These are phyloP conservation scores for Neurospora cerealis DNA, from an alignment of 495 filamentous ascomycete species.

Conservation along the genomic window DNA sequence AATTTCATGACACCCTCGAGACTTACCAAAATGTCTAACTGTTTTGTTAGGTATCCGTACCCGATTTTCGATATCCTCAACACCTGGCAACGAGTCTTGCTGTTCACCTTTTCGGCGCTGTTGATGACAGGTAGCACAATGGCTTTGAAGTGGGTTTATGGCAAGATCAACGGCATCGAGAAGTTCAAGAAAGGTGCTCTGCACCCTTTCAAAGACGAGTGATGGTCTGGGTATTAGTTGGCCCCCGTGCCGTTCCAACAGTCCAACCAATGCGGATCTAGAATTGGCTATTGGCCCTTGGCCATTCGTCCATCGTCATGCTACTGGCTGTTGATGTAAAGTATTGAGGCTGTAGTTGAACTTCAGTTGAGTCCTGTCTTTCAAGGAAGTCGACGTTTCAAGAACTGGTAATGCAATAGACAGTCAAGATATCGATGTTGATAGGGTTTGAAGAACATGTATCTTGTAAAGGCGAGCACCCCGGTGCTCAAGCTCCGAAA, in stretches of 20 bases:
- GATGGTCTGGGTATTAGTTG: neutral
- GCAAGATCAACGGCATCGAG: conserved; percentile 56
- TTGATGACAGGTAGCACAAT: conserved; percentile 63
- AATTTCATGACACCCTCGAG: conserved; percentile 1
- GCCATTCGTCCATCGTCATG: neutral
- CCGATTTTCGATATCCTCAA: conserved; percentile 62
- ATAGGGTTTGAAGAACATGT: neutral
- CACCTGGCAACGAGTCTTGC: conserved; percentile 48
- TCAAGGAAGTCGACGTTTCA: neutral
- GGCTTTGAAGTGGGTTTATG: conserved; percentile 57
- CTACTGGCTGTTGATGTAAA: neutral
- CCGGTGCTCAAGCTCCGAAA: neutral
- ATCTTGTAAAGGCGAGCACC: neutral
- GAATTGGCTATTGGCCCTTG: neutral
- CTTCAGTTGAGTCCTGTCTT: neutral
- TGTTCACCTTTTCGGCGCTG: conserved; percentile 61
- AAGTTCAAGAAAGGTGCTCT: conserved; percentile 23
- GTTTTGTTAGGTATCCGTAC: conserved; percentile 63
- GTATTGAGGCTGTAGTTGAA: neutral
- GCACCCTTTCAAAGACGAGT: conserved; percentile 14
- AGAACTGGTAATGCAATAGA: neutral
- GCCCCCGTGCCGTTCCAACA: neutral
- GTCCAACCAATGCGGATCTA: neutral
- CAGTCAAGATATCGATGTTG: neutral
- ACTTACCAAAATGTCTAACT: conserved; percentile 6